phyloP scores from a whole-genome alignment of 2,329 filamentous ascomycete genomes.

The Colletotrichum salicis region DNA sequence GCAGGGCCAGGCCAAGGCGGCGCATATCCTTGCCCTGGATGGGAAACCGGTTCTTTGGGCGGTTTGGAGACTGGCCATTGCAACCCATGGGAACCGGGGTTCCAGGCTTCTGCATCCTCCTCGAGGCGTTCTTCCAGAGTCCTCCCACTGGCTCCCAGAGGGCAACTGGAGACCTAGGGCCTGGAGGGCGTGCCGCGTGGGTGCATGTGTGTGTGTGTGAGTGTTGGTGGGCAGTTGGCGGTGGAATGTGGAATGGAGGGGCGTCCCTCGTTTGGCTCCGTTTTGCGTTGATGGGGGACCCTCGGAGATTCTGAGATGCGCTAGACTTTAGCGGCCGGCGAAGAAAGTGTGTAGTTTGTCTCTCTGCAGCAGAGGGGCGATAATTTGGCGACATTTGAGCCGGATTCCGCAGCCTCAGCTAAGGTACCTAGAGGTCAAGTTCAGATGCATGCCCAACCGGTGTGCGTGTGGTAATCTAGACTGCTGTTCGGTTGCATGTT shows the following conservation, averaged over 20 bases:
- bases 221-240: not conserved
- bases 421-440: not conserved
- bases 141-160: not conserved
- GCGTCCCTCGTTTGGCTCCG: conserved; percentile 12
- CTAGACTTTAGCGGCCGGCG: conserved; percentile 26
- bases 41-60: conserved; percentile 35
- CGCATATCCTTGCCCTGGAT: conserved; percentile 26
- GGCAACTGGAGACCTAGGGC: not conserved
- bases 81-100: not conserved
- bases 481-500: not conserved
- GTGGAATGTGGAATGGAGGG: not conserved
- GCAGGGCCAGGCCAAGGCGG: conserved; percentile 23
- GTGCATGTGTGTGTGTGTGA: not conserved
- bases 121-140: not conserved
- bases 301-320: conserved; percentile 30
- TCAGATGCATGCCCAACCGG: conserved; percentile 21
- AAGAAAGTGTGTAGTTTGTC: conserved; percentile 26
- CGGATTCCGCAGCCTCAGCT: not conserved
- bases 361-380: conserved; percentile 15
- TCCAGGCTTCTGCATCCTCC: not conserved
- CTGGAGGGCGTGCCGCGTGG: not conserved
- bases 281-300: conserved; percentile 26
- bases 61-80: conserved; percentile 26
- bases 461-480: not conserved
- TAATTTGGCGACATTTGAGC: conserved; percentile 10